Conservation (phyloP, 768 basidiomycete genomes). For the Royoungia palumana region DNA sequence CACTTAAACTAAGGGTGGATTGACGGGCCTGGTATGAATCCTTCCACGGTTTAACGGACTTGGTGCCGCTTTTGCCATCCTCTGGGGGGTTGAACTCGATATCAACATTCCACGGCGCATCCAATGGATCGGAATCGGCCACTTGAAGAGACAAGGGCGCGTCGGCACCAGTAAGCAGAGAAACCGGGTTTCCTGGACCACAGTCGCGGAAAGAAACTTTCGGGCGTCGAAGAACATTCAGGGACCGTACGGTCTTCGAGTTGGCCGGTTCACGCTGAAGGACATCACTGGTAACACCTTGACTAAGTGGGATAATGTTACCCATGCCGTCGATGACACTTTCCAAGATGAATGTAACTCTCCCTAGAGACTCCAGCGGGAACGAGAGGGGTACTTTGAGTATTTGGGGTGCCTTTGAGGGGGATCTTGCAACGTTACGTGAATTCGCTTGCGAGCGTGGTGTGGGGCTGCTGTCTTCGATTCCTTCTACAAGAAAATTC, state of each 20-base stretch:
- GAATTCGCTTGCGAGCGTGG: conserved; percentile 26
- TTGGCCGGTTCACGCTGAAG: conserved; percentile 30
- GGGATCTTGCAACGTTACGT: conserved; percentile 19
- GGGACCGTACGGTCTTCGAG: conserved; percentile 52
- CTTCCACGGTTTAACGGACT: conserved; percentile 57
- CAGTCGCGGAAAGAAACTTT: conserved; percentile 71
- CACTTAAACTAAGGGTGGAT: conserved; percentile 46
- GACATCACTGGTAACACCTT: conserved; percentile 25
- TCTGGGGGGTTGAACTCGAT: conserved; percentile 58
- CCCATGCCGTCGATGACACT: conserved; percentile 81
- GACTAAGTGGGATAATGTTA: conserved; percentile 57
- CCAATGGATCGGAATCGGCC: conserved; percentile 53
- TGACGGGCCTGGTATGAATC: conserved; percentile 54
- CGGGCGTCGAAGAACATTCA: conserved; percentile 70
- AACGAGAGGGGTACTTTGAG: conserved; percentile 68
- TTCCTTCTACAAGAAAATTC: conserved; percentile 78
- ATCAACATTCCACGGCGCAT: conserved; percentile 65
- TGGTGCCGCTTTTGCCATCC: conserved; percentile 37
- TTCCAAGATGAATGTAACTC: conserved; percentile 72
- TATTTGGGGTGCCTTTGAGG: conserved; percentile 44
- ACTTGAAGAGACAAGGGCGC: conserved; percentile 53
- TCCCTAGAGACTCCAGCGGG: conserved; percentile 59
- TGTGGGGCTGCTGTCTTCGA: conserved; percentile 54
- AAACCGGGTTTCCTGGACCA: conserved; percentile 62
- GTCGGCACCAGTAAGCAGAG: conserved; percentile 69